Conservation (phyloP, 768 basidiomycete genomes). For the Russula ochroleuca region DNA sequence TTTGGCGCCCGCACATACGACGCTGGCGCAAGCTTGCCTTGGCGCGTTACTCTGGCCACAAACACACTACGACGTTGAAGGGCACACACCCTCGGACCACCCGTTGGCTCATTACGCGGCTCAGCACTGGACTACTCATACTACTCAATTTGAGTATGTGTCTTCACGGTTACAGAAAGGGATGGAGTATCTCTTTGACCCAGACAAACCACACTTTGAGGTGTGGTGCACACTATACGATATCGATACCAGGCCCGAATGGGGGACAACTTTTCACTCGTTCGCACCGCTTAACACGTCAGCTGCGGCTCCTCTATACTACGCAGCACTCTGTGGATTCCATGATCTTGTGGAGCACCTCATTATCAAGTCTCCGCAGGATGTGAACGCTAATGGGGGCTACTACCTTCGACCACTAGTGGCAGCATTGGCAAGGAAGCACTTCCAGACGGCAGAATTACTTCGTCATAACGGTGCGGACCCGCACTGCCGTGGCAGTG, state of each 20-base stretch:
- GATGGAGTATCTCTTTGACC: not conserved
- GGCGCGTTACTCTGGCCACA: not conserved
- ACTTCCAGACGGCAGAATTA: not conserved
- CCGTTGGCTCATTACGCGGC: not conserved
- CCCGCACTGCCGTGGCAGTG: not conserved
- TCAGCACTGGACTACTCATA: not conserved
- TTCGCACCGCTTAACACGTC: not conserved
- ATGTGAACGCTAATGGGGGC: not conserved
- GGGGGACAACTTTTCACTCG: accelerated
- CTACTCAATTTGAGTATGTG: not conserved
- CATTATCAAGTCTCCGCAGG: not conserved
- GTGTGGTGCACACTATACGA: not conserved
- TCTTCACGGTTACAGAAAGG: not conserved
- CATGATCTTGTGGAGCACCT: not conserved
- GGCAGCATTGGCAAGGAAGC: not conserved
- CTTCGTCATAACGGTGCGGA: not conserved
- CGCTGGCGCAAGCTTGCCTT: not conserved
- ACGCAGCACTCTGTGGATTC: not conserved
- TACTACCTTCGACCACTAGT: not conserved
- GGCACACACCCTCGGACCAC: not conserved
- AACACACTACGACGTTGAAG: not conserved
- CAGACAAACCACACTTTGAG: not conserved
- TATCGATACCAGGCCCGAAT: not conserved
- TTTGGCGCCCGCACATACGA: not conserved
- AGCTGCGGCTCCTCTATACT: not conserved